Evolutionary conservation across 208 protist genomes (phyloP), one percentile per base, ranked within the genome.

Genomic region (Trypanosoma cruzi): DNA sequence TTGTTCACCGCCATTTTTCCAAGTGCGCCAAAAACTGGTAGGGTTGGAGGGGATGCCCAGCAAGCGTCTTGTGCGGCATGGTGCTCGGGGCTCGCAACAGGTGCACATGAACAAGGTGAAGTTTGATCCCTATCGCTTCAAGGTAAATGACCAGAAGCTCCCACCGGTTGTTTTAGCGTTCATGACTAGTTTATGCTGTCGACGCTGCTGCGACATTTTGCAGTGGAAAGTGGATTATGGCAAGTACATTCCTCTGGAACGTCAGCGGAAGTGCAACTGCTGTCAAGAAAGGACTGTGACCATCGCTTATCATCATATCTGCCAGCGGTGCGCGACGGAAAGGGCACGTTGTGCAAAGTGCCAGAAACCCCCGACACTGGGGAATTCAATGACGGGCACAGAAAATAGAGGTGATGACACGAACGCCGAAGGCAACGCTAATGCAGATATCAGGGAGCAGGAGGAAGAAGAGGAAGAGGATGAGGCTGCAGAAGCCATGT

Each of bases 211-310:
- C 59, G 84, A 96, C 18, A 92, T 96, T 24, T 80, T 97, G 59
- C 79, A 92, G 32, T 97, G 92, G 92, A 95, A 95, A 68, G 74
- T 91, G 5, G 84, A 92, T 52, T 97, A 93, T 56, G 92, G 92
- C 1, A 95, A 97, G 68, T 97, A 92, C 64, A 65, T 67, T 16
- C 74, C 77, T 4, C 79, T 84, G 29, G 80, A 92, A 37, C 75
- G 70, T 29, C 55, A 80, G 0, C 72, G 78, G 1, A 85, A 84
- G 63, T 97, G 92, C 78, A 93, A 95, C 55, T 32, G 65, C 0
- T 97, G 92, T 64, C 60, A 67, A 3, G 72, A 84, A 20, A 89
- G 81, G 64, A 84, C 68, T 11, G 79, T 97, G 3, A 26, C 54
- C 10, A 29, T 86, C 14, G 77, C 92, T 20, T 95, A 92, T 57